phyloP scores from a whole-genome alignment of 1,284 basidiomycete genomes.

The Rhodofomes roseus region DNA sequence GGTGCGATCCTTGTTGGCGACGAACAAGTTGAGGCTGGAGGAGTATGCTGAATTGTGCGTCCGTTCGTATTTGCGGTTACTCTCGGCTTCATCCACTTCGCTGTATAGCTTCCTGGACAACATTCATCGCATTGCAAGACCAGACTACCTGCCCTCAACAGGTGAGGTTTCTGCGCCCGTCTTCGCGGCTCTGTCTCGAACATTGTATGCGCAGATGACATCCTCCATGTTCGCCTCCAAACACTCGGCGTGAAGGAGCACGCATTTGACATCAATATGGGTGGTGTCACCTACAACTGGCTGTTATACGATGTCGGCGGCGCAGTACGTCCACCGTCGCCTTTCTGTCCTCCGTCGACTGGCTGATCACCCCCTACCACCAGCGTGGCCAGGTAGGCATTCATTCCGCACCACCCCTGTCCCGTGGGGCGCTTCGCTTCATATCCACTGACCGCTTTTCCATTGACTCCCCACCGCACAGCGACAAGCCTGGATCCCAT shows the following conservation, averaged over 20 bases:
- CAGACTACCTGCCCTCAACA: constrained; percentile 67
- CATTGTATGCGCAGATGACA: constrained; percentile 47
- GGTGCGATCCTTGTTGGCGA: constrained; percentile 50
- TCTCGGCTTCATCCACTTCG: not conserved
- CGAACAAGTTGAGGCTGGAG: constrained; percentile 62
- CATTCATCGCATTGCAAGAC: constrained; percentile 59
- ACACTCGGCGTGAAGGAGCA: constrained; percentile 77
- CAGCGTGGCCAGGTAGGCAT: constrained; percentile 51
- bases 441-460: not conserved
- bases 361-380: not conserved
- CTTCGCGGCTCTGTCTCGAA: not conserved
- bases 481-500: constrained; percentile 78
- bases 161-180: constrained; percentile 36
- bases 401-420: not conserved
- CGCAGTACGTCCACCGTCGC: constrained; percentile 43
- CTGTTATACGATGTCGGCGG: constrained; percentile 79
- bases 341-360: not conserved
- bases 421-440: not conserved
- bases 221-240: constrained; percentile 73
- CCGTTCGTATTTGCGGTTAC: not conserved
- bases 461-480: constrained; percentile 23
- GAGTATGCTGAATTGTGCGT: constrained; percentile 76
- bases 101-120: constrained; percentile 63
- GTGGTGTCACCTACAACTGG: constrained; percentile 64
- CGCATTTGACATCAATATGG: constrained; percentile 61